Base-by-base conservation (phyloP, 371 early-diverging fungal species). In the Lichtheimia hyalospora region DNA sequence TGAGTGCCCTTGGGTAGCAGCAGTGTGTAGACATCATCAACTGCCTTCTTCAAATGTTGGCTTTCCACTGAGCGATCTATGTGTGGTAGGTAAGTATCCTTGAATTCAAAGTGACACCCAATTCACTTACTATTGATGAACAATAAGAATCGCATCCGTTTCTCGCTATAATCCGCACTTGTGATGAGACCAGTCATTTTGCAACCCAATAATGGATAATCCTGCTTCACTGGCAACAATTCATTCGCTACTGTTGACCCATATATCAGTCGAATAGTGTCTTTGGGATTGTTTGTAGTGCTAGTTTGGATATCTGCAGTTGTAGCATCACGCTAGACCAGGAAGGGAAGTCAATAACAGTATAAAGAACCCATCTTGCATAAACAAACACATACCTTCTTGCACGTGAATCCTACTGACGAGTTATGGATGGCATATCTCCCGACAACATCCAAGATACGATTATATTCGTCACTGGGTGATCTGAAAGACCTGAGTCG, bases 341-440 rank as follows among this genome's bases (percentile, higher is more conserved):
- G 10, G 34, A 34, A 34, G 34, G 34, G 34, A 34, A 34, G 10
- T 34, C 34, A 34, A 10, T 34, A 34, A 34, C 34, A 34, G 34
- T 34, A 34, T 2, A 34, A 34, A 34, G 34, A 34, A 6, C 6
- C 6, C 34, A 34, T 3, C 5, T 52, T 52, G 25, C n/a, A 39
- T 27, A 25, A 43, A 23, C 6, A 46, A 16, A 41, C 20, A 34
- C 53, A 88, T 57, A 90, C 88, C 81, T 95, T 95, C 76, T 88
- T 89, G 70, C 95, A 92, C 10, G 92, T 81, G 63, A 97, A 92
- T 41, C 88, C 80, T 16, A 95, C 84, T 0, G 86, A 84, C 5
- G 87, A 66, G 67, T 95, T 95, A 68, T 97, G 96, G 48, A 98
- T 84, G 0, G 97, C 93, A 69, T 97, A 98, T 7, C 89, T 79